Evolutionary conservation across 192 early-diverging fungal species (phyloP), one percentile per base, ranked within the genome.

Genomic region (Coemansia sp.): DNA sequence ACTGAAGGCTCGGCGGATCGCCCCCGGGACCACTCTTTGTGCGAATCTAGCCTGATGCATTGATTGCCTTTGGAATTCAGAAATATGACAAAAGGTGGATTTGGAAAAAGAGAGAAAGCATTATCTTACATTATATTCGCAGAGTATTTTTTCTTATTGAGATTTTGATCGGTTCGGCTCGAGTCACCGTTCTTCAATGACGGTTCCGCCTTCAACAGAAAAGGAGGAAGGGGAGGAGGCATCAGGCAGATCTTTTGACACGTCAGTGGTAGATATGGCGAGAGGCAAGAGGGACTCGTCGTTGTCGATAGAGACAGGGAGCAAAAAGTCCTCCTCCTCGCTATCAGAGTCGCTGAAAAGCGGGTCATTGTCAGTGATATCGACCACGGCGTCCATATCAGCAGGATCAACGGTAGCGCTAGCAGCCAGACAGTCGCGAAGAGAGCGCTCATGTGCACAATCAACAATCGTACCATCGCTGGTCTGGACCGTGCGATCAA

Each of bases 401-500:
- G 38, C 45, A 2, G 48, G 50, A 15, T 58, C 68, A 7, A 54
- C 61, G 23, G 50, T 23, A 11, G 17, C 45, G 13, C 28, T 42
- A 0, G 52, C 34, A 2, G 54, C 59, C 4, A 36, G 59, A 2
- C 36, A 17, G 11, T 81, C 73, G 7, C 57, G 38, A 20, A 38
- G 34, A 22, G 42, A 42, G 29, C 68, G 67, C 25, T 58, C 53
- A 19, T 56, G 42, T 10, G 54, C 62, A 44, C 55, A 75, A 55
- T 75, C 71, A 4, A 75, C 65, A 4, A 66, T n/a, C 13, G 23
- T 9, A 23, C 73, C 71, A 14, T 55, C 45, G 0, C 29, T 42
- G 3, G 36, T 60, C 4, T 66, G 41, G 13, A 81, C 28, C 11
- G 52, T 56, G 28, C 69, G 65, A 68, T 99, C 97, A 76, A 97